These are phyloP conservation scores for Kalanchoe fedtschenkoi DNA, from an alignment of 164 flowering plant genomes.

Conservation along the genomic window DNA sequence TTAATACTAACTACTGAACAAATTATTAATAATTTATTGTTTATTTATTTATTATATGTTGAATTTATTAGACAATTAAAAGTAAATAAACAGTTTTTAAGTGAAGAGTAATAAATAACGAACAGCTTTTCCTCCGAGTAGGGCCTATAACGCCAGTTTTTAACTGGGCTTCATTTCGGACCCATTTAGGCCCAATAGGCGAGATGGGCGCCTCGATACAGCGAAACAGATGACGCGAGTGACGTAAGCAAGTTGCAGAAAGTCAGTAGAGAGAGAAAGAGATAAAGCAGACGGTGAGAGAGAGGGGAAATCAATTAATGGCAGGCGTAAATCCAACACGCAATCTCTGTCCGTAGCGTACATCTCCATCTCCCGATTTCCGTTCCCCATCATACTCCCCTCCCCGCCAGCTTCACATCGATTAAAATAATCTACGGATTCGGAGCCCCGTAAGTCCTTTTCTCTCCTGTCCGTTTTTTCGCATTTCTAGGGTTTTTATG, in stretches of 20 bases:
- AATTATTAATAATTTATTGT: no score
- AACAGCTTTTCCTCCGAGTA: no score
- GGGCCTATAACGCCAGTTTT: no score
- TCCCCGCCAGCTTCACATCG: conserved; percentile 7
- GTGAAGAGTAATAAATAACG: no score
- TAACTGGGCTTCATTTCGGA: no score
- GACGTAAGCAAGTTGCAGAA: conserved; percentile 1
- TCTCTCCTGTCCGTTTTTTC: conserved; percentile 7
- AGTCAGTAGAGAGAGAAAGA: conserved; percentile 7
- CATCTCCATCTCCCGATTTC: conserved; percentile 8
- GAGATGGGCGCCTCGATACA: background rate
- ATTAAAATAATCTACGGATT: background rate
- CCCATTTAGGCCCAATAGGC: no score
- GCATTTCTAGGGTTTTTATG: background rate
- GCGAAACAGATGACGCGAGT: background rate
- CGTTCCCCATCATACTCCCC: conserved; percentile 12
- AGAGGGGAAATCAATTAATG: background rate
- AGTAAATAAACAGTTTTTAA: no score
- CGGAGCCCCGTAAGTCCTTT: conserved; percentile 8
- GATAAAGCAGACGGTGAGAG: background rate
- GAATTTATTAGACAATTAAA: no score
- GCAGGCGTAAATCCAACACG: conserved; percentile 22
- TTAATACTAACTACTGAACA: no score
- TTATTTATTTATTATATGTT: no score
- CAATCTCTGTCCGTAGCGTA: conserved; percentile 19